Conservation (phyloP, 2,329 filamentous ascomycete species). For the Xylaria sp. region DNA sequence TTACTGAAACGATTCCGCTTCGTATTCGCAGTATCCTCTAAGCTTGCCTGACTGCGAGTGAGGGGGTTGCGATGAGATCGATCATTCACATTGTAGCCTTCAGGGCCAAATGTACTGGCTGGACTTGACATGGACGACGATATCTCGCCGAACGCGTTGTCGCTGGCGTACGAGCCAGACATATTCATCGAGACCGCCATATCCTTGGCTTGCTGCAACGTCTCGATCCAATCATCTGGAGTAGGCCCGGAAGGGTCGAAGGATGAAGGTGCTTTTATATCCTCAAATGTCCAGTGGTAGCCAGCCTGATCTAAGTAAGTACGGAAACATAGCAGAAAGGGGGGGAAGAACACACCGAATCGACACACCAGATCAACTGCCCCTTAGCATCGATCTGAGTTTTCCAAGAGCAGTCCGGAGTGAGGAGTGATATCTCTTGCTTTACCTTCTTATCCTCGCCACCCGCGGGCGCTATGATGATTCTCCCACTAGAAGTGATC, state of each 20-base stretch:
- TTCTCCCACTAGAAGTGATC: slow-evolving; percentile 89
- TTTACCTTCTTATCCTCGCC: slow-evolving; percentile 97
- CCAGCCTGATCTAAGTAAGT: slow-evolving; percentile 70
- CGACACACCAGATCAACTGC: slow-evolving; percentile 86
- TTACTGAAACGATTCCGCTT: slow-evolving; percentile 84
- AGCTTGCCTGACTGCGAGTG: slow-evolving; percentile 67
- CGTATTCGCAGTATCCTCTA: slow-evolving; percentile 61
- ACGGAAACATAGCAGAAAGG: slow-evolving; percentile 28
- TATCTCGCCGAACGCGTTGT: slow-evolving; percentile 75
- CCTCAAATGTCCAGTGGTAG: slow-evolving; percentile 92
- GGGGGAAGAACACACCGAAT: slow-evolving; percentile 77
- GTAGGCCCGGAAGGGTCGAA: slow-evolving; percentile 70
- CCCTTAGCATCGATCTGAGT: slow-evolving; percentile 88
- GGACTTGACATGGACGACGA: slow-evolving; percentile 80
- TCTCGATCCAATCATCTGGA: slow-evolving; percentile 92
- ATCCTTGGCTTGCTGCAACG: slow-evolving; percentile 86
- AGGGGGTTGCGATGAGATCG: slow-evolving; percentile 67
- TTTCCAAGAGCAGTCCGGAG: slow-evolving; percentile 80
- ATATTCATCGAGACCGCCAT: slow-evolving; percentile 80
- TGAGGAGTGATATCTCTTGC: slow-evolving; percentile 86
- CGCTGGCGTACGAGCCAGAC: slow-evolving; percentile 72
- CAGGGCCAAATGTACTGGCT: slow-evolving; percentile 74
- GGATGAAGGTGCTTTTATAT: slow-evolving; percentile 75
- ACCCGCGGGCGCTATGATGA: slow-evolving; percentile 89
- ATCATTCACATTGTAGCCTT: slow-evolving; percentile 62